Base-by-base conservation (phyloP, 169 alveolate genomes). In the Plasmodium inui region DNA sequence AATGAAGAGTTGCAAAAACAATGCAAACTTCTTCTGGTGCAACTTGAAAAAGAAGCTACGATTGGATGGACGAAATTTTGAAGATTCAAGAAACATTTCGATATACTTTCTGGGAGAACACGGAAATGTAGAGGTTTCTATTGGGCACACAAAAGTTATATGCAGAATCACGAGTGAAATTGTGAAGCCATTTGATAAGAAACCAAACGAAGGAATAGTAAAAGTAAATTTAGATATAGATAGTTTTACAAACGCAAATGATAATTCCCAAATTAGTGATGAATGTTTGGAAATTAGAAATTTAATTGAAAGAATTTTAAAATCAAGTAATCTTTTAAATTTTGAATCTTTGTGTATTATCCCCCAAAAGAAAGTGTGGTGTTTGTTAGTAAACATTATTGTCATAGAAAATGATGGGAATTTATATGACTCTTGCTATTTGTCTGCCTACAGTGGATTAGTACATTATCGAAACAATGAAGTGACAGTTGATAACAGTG, bases 371-470 rank as follows among this genome's bases (percentile, higher is more conserved):
- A 85, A 85, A 53, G 93, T 85, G 53, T 85, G 93, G 93, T 85
- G 93, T 50, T 26, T 85, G 70, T 22, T 50, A 73, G 67, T 85
- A 50, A 85, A 72, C 17, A 85, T 85, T 85, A 37, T 76, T 32
- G 93, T 85, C 4, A 74, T 85, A 28, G 93, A 85, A 85, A 85
- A 85, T 74, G 93, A 85, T 53, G 93, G 93, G 0, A 85, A 85
- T 85, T 85, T 85, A 74, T 73, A 50, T 50, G 93, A 85, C 67
- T 46, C 93, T 7, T 85, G 93, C 53, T 85, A 74, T 85, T 85
- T 85, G 67, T 85, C 93, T 50, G 93, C 93, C 26, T 85, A 85
- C 67, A 73, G 93, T 74, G 93, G 71, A 1, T 74, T 85, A 53
- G 79, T 85, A 26, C 93, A 85, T 85, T 85, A 50, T 85, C 50